Conservation (phyloP, 352 stramenopile species). For the Bremia lactucae region DNA sequence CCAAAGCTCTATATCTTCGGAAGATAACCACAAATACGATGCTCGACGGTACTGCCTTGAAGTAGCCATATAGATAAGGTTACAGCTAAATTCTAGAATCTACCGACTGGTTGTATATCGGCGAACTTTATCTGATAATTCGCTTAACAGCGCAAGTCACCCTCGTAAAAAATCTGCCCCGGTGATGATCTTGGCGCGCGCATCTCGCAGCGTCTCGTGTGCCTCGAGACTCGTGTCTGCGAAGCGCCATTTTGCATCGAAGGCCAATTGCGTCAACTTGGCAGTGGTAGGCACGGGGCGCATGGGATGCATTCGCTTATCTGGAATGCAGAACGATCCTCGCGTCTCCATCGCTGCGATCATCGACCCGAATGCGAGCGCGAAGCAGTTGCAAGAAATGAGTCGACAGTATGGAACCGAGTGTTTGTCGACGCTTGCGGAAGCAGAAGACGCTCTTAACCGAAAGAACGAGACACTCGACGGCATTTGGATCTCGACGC, state of each 20-base stretch:
- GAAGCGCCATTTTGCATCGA: constrained; percentile 7
- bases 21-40: no score
- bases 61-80: no score
- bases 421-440: constrained; percentile 28
- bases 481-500: constrained; percentile 44
- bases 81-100: no score
- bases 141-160: no score
- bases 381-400: constrained; percentile 11
- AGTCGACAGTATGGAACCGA: constrained; percentile 34
- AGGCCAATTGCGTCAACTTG: constrained; percentile 26
- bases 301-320: constrained; percentile 67
- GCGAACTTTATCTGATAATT: no score
- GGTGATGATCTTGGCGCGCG: constrained; percentile 14
- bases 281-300: constrained; percentile 60
- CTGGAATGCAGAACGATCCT: constrained; percentile 40
- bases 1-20: no score
- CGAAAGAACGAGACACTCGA: constrained; percentile 18
- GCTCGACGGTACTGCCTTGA: no score
- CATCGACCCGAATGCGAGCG: constrained; percentile 32
- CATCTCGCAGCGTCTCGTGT: constrained; percentile 7
- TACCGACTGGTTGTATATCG: no score
- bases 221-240: neutral
- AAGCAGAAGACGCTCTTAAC: constrained; percentile 16
- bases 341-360: constrained; percentile 49
- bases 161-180: no score